Evolutionary conservation across 495 filamentous ascomycete species (phyloP).

Genomic region (Choiromyces venosus): DNA sequence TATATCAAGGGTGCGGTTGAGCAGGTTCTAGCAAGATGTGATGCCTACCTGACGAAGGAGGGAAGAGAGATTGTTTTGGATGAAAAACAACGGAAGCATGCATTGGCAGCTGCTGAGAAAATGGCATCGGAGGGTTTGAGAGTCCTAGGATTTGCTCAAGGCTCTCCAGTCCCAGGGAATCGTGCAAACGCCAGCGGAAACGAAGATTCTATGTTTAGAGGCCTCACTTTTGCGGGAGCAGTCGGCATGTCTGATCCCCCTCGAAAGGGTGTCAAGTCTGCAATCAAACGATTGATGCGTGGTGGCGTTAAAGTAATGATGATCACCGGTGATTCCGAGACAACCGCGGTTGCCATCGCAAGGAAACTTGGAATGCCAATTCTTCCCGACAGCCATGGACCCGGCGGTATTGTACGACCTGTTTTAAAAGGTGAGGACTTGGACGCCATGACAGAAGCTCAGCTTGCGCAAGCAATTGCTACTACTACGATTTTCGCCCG

Average conservation of each 20-base stretch:
- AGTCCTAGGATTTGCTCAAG: slow-evolving; percentile 88
- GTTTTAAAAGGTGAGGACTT: slow-evolving; percentile 86
- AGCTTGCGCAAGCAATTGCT: slow-evolving; percentile 74
- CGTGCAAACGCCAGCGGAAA: slow-evolving; percentile 44
- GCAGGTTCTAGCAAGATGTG: slow-evolving; percentile 75
- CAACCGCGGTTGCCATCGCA: slow-evolving; percentile 87
- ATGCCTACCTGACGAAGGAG: slow-evolving; percentile 81
- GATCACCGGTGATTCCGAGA: slow-evolving; percentile 96
- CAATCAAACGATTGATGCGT: slow-evolving; percentile 84
- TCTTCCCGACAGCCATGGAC: slow-evolving; percentile 40
- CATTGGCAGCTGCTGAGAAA: slow-evolving; percentile 72
- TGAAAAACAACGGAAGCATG: slow-evolving; percentile 64
- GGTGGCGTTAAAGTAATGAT: slow-evolving; percentile 95
- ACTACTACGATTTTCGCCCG: slow-evolving; percentile 91
- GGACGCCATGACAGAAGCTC: slow-evolving; percentile 77
- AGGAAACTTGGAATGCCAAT: slow-evolving; percentile 87
- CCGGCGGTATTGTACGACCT: slow-evolving; percentile 54
- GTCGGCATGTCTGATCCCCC: slow-evolving; percentile 98
- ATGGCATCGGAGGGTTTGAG: slow-evolving; percentile 90
- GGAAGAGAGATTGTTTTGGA: slow-evolving; percentile 85
- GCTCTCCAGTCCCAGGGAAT: slow-evolving; percentile 45
- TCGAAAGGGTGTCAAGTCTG: slow-evolving; percentile 76
- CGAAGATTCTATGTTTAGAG: slow-evolving; percentile 68
- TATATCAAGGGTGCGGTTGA: slow-evolving; percentile 96
- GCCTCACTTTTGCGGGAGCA: slow-evolving; percentile 80